A percentile compares a stretch with the other conserved stretches of the same genome.
Evolutionary conservation across 805 yeast species (phyloP).

Genomic region (Ogataea methanolica): DNA sequence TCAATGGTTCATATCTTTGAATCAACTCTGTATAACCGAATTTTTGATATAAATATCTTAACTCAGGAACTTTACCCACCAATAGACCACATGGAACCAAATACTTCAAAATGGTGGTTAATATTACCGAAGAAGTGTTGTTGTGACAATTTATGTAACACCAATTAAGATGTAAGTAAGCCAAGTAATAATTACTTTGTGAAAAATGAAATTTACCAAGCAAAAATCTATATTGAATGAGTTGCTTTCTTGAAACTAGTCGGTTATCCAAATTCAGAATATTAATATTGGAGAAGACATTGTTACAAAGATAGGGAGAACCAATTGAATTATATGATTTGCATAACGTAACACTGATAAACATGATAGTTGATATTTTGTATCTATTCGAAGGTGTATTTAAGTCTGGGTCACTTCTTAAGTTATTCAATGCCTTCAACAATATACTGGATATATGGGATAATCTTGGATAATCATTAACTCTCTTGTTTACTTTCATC

Average conservation of each 20-base stretch:
- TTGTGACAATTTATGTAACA: conserved; percentile 37
- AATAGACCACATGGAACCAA: conserved; percentile 49
- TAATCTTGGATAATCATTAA: conserved; percentile 36
- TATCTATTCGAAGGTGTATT: conserved; percentile 26
- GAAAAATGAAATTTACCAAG: conserved; percentile 50
- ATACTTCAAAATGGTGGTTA: conserved; percentile 37
- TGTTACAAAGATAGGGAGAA: conserved; percentile 55
- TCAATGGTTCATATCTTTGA: conserved; percentile 35
- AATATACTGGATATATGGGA: conserved; percentile 44
- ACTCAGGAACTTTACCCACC: conserved; percentile 47
- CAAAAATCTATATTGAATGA: conserved; percentile 48
- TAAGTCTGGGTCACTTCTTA: conserved; percentile 41
- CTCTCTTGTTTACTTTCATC: conserved; percentile 33
- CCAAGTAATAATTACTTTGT: conserved; percentile 44
- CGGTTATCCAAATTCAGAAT: conserved; percentile 40
- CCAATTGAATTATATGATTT: conserved; percentile 46
- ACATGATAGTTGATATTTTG: conserved; percentile 44
- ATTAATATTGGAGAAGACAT: conserved; percentile 57
- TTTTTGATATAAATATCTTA: conserved; percentile 17
- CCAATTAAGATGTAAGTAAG: conserved; percentile 47
- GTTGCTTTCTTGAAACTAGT: conserved; percentile 39
- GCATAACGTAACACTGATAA: conserved; percentile 46
- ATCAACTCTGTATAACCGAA: conserved; percentile 19
- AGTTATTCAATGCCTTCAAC: conserved; percentile 44
- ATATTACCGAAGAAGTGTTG: conserved; percentile 24